phyloP scores from a whole-genome alignment of 495 filamentous ascomycete genomes.

The Entonaema liquescens region DNA sequence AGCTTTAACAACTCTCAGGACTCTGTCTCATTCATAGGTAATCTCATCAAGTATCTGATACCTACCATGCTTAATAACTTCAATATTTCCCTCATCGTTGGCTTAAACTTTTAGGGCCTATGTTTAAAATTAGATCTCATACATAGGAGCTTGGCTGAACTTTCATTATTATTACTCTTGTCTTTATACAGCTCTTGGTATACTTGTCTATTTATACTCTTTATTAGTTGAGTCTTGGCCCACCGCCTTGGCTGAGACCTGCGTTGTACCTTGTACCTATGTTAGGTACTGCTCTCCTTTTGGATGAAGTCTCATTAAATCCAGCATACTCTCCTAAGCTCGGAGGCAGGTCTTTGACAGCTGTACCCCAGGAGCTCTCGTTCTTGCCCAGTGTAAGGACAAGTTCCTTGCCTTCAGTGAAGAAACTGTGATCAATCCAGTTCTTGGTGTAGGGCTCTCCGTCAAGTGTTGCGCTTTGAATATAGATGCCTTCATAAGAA shows the following conservation, averaged over 20 bases:
- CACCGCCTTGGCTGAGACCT: conserved; percentile 24
- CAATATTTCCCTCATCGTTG: too few species aligned
- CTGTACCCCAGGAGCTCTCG: conserved; percentile 76
- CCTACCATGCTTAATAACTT: too few species aligned
- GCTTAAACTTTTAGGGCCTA: too few species aligned
- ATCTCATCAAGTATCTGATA: neutral
- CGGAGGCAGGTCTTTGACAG: conserved; percentile 70
- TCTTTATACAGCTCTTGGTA: conserved; percentile 12
- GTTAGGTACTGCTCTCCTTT: conserved; percentile 17
- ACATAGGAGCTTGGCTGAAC: too few species aligned
- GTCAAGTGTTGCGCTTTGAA: conserved; percentile 76
- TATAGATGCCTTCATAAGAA: conserved; percentile 67
- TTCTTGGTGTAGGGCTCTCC: conserved; percentile 70
- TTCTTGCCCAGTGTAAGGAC: conserved; percentile 69
- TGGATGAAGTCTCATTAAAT: conserved; percentile 38
- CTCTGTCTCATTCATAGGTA: too few species aligned
- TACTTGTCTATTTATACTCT: neutral
- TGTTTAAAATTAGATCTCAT: too few species aligned
- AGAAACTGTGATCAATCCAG: conserved; percentile 80
- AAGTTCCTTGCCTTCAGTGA: conserved; percentile 72
- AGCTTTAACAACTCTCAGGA: too few species aligned
- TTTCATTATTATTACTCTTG: conserved; percentile 1
- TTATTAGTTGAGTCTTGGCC: conserved; percentile 15
- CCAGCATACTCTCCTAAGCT: conserved; percentile 52
- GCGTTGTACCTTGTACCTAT: conserved; percentile 26